These are phyloP conservation scores for Ustilaginoidea virens DNA, from an alignment of 2,329 filamentous ascomycete genomes.

Conservation along the genomic window DNA sequence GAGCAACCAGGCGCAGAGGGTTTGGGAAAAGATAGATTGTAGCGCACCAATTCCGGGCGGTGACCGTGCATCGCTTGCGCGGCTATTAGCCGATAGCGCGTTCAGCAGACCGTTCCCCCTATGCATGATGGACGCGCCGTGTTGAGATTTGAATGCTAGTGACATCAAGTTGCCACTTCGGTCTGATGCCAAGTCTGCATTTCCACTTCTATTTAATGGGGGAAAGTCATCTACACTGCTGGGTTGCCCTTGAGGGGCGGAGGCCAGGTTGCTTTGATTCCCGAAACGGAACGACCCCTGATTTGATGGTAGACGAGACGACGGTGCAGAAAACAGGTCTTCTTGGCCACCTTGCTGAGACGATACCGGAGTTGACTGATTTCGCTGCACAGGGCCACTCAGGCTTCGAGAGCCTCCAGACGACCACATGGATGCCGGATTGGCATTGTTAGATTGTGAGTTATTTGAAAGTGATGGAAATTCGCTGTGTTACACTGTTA, in stretches of 20 bases:
- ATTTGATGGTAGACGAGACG: constrained; percentile 20
- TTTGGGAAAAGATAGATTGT: not conserved
- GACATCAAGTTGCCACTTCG: constrained; percentile 33
- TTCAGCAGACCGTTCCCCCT: constrained; percentile 48
- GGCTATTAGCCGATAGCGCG: constrained; percentile 44
- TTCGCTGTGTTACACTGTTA: constrained; percentile 28
- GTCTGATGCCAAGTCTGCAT: constrained; percentile 43
- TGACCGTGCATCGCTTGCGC: constrained; percentile 32
- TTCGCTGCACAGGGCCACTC: constrained; percentile 33
- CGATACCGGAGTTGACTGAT: constrained; percentile 32
- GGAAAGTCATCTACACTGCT: constrained; percentile 45
- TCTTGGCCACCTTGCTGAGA: constrained; percentile 37
- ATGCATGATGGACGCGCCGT: constrained; percentile 20
- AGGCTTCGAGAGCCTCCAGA: constrained; percentile 31
- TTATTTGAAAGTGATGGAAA: constrained; percentile 52
- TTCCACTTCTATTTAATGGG: constrained; percentile 40
- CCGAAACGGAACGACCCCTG: constrained; percentile 40
- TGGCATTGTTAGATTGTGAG: constrained; percentile 33
- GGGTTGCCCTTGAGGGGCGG: constrained; percentile 30
- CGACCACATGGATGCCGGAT: constrained; percentile 39
- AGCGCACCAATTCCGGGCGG: constrained; percentile 26
- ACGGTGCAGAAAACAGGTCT: constrained; percentile 26
- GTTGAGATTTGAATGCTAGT: constrained; percentile 36
- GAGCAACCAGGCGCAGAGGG: not conserved
- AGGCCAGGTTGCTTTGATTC: constrained; percentile 25